Evolutionary conservation across 495 filamentous ascomycete genomes (phyloP), one percentile per base, ranked within the genome.

Genomic region (Penicillium bialowiezense): DNA sequence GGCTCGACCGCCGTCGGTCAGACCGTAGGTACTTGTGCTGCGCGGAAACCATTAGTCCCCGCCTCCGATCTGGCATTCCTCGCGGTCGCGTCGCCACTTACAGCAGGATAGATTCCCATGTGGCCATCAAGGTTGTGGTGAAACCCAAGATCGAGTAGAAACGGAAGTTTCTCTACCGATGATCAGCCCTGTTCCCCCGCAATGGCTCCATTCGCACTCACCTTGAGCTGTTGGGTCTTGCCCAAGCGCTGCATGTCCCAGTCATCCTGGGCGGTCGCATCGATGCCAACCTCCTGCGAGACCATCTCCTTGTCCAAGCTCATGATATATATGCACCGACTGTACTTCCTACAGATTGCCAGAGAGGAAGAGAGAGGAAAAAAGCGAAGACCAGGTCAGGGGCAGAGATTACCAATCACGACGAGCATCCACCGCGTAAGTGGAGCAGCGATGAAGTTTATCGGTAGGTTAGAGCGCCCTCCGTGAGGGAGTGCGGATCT

Each of bases 121-220:
- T 74, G 5, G 70, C 67, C 61, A 76, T 72, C 21, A 79, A 50
- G 1, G 73, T 73, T 13, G 69, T 73, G 18, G 69, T 69, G 51
- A 76, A 77, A 7, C 71, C 70, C 7, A 77, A 51, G 12, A 76
- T 76, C 0, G 75, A 73, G 5, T 72, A 54, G 28, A 75, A 75
- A 7, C 65, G 62, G 51, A 76, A 74, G 37, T 73, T 75, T 43
- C 75, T 63, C 66, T 71, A 41, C 49, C 9, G 20, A 17, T 44
- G 49, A 44, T 61, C 44, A 56, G 48, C 15, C 32, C 19, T 32
- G 32, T 19, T 24, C 24, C 18, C 21, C 17, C 33, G 47, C 40
- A 52, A 17, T 51, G 15, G 20, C n/a, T 10, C 3, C 13, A 19
- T 4, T 26, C 23, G 23, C 23, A 20, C 33, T 38, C 36, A 73